Evolutionary conservation across 1,284 basidiomycete genomes (phyloP).

Genomic region (Termitomyces sp.): DNA sequence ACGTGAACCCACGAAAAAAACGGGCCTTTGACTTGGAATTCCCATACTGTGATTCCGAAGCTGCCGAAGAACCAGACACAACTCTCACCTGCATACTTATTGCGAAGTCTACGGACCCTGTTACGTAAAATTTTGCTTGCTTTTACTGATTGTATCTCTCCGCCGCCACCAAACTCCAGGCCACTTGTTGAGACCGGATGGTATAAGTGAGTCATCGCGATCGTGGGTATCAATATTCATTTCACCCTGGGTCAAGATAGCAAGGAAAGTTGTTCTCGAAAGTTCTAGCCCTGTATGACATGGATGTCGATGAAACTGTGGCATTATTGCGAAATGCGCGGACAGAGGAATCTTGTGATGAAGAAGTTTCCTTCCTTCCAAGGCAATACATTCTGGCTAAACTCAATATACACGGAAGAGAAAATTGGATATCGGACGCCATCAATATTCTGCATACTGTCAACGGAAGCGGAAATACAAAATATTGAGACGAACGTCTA

Average conservation of each 20-base stretch:
- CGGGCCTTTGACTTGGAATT: neutral
- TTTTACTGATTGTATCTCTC: neutral
- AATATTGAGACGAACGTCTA: neutral
- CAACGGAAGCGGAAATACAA: neutral
- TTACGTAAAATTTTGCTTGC: neutral
- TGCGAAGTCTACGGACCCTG: neutral
- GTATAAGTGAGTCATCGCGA: neutral
- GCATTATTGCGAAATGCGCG: neutral
- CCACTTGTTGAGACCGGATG: neutral
- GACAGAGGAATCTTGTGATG: neutral
- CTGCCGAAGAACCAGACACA: neutral
- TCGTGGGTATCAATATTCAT: neutral
- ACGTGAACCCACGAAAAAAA: constrained; percentile 5
- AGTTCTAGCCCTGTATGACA: neutral
- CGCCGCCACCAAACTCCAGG: neutral
- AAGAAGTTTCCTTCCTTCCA: neutral
- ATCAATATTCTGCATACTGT: neutral
- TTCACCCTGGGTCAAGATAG: no score
- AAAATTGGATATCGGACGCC: neutral
- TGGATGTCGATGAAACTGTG: neutral
- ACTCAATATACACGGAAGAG: neutral
- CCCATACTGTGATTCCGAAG: neutral
- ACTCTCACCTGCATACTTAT: neutral
- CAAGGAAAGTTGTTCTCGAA: neutral
- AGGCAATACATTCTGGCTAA: neutral